phyloP scores from a whole-genome alignment of 2,329 filamentous ascomycete species.

The Aspergillus novoparasiticus region DNA sequence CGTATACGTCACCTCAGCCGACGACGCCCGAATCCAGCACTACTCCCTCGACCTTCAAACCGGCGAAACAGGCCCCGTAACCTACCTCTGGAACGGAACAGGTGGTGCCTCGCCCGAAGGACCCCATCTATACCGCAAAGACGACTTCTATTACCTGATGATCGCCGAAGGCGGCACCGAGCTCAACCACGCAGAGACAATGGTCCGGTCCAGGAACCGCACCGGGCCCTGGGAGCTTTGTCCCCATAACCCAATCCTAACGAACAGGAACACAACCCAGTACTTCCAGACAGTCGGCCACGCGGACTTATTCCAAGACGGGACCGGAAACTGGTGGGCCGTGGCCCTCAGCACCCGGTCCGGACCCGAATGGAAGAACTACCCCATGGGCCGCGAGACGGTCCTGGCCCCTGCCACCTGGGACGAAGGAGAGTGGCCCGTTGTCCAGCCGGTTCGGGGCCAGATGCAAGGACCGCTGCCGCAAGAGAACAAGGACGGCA shows the following conservation, averaged over 20 bases:
- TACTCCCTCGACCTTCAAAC: slow-evolving; percentile 32
- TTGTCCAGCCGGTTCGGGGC: slow-evolving; percentile 5
- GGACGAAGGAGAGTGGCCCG: slow-evolving; percentile 51
- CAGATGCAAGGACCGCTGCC: slow-evolving; percentile 1
- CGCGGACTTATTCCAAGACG: slow-evolving; percentile 58
- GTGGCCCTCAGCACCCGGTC: slow-evolving; percentile 49
- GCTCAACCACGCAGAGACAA: slow-evolving; percentile 23
- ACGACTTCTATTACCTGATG: slow-evolving; percentile 31
- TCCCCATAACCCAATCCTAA: slow-evolving; percentile 43
- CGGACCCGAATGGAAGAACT: slow-evolving; percentile 36
- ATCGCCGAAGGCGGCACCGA: slow-evolving; percentile 26
- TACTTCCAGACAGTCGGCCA: slow-evolving; percentile 58
- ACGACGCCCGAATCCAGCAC: slow-evolving; percentile 5
- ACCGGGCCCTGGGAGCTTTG: slow-evolving; percentile 44
- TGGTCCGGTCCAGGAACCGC: slow-evolving; percentile 28
- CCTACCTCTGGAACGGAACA: slow-evolving; percentile 50
- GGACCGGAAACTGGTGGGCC: slow-evolving; percentile 55
- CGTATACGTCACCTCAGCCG: slow-evolving; percentile 7
- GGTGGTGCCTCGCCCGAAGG: slow-evolving; percentile 39
- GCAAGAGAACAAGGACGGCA: neutral
- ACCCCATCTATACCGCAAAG: slow-evolving; percentile 30
- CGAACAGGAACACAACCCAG: slow-evolving; percentile 37
- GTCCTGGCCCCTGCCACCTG: slow-evolving; percentile 54
- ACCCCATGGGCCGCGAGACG: slow-evolving; percentile 58
- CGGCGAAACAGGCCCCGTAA: slow-evolving; percentile 4